Evolutionary conservation across 352 stramenopile species (phyloP), one percentile per base, ranked within the genome.

Genomic region (Plasmopara viticola): DNA sequence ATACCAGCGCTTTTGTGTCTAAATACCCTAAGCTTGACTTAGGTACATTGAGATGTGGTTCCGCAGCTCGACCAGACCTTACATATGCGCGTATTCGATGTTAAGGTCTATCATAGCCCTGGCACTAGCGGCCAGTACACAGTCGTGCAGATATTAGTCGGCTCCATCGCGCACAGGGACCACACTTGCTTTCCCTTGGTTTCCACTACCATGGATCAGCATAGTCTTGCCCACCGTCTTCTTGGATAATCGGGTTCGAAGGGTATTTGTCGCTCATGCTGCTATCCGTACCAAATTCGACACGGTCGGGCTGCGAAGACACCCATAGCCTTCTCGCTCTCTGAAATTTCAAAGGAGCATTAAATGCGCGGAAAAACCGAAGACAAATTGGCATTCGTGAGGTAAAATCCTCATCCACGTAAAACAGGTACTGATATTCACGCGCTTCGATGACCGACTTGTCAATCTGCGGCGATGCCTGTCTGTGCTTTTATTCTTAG

Each of bases 111-210:
- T 51, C 40, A 89, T 72, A n/a, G 77, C 87, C 29, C 63, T 58
- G 13, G 62, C 60, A 8, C 94, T 88, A 3, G 94, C 94, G 10
- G 92, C 74, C n/a, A 98, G 65, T 12, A 98, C 89, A 14, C 74
- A 78, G 47, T 74, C 45, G 9, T 90, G 88, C 5, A 94, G 95
- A 5, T 82, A 55, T 72, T 98, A 98, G 68, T 98, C 94, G 5
- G 95, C 94, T 57, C 98, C 95, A 39, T 95, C 95, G 98, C 93
- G 53, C 92, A 98, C 7, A 99, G 72, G 14, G 89, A 91, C 58
- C 70, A 85, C 28, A 98, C 91, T 9, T 84, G 56, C 58, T 96
- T 82, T 13, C 95, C 95, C 28, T 96, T 75, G 12, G 88, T 88
- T 66, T 98, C 83, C 70, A 98, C 93, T 60, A 10, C 71, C 78